Evolutionary conservation across 1,284 basidiomycete species (phyloP).

Genomic region (Rhodotorula sp.): DNA sequence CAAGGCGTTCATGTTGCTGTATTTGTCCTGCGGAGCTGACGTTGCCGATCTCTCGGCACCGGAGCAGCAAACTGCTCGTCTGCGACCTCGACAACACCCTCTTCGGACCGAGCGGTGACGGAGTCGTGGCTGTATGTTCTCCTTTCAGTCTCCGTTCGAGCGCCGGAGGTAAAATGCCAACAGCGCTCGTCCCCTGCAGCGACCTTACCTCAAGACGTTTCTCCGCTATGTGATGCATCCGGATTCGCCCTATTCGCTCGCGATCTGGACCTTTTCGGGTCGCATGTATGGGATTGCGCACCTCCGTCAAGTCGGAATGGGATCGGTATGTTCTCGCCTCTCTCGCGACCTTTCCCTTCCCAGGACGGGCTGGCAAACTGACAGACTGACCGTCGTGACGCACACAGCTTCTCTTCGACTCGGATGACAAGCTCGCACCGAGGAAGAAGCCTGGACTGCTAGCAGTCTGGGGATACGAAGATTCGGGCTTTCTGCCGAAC

Average conservation of each 20-base stretch:
- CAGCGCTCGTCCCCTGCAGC: not conserved
- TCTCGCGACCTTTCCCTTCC: not conserved
- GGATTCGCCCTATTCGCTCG: slow-evolving; percentile 17
- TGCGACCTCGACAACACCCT: slow-evolving; percentile 37
- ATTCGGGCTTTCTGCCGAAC: slow-evolving; percentile 11
- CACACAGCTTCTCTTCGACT: slow-evolving; percentile 10
- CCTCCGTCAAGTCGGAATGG: slow-evolving; percentile 24
- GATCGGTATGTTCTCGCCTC: slow-evolving; percentile 1
- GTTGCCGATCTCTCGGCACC: not conserved
- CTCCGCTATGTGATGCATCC: slow-evolving; percentile 30
- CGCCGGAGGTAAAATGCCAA: not conserved
- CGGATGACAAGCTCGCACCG: slow-evolving; percentile 5
- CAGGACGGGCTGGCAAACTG: too few relatives aligned
- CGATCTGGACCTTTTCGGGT: slow-evolving; percentile 32
- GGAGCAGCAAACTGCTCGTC: slow-evolving; percentile 2
- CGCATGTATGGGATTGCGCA: slow-evolving; percentile 21
- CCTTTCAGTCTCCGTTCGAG: too few relatives aligned
- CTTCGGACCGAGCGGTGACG: slow-evolving; percentile 19
- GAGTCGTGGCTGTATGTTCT: slow-evolving; percentile 15
- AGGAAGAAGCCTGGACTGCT: not conserved
- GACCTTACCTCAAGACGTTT: slow-evolving; percentile 35
- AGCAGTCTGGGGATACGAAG: slow-evolving; percentile 30
- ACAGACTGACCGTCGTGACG: too few relatives aligned
- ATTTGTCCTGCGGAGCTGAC: not conserved
- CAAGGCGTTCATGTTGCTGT: too few relatives aligned